Evolutionary conservation across 768 basidiomycete genomes (phyloP), one percentile per base, ranked within the genome.

Genomic region (Rhodotorula taiwanensis): DNA sequence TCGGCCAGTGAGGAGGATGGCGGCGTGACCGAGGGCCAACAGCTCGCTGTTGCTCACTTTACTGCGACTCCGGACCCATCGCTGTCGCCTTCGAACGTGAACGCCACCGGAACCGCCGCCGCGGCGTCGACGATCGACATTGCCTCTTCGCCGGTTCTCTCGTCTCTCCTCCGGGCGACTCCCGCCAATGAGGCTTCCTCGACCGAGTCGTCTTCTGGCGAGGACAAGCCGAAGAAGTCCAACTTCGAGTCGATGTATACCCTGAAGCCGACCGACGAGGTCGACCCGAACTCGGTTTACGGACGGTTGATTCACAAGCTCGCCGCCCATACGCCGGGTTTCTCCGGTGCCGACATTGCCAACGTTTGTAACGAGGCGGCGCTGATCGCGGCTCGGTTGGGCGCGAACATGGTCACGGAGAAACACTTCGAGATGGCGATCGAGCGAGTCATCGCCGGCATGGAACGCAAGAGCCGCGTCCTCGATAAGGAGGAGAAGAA

Each of bases 311-410:
- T 93, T 4, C 88, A 93, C 73, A 97, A 97, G 77, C 84, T 99
- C 55, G 91, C 89, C 5, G 88, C 97, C 25, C 84, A 98, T 45
- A 98, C 95, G 0, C 94, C 95, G 25, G 95, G 95, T 1, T 98
- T 99, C 78, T 95, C 92, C 20, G 95, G 95, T 69, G 95, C 95
- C 4, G 95, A 99, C 74, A 94, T 99, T 70, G 95, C 95, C 64
- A 99, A 99, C 72, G 94, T 98, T 25, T 95, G 91, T 76, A 99
- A 99, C 75, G 95, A 99, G 76, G 91, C 91, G 33, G 95, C 95
- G 1, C 79, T 99, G 41, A 88, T 93, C 62, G 94, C 94, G 23
- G 95, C 95, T 34, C 85, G 95, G 60, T 83, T 86, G 58, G 81
- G 82, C 7, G 84, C 86, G 21, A 89, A 93, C 50, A 82, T 76